Evolutionary conservation across 2,329 filamentous ascomycete species (phyloP), one percentile per base, ranked within the genome.

Genomic region (Fusarium chlamydosporum): DNA sequence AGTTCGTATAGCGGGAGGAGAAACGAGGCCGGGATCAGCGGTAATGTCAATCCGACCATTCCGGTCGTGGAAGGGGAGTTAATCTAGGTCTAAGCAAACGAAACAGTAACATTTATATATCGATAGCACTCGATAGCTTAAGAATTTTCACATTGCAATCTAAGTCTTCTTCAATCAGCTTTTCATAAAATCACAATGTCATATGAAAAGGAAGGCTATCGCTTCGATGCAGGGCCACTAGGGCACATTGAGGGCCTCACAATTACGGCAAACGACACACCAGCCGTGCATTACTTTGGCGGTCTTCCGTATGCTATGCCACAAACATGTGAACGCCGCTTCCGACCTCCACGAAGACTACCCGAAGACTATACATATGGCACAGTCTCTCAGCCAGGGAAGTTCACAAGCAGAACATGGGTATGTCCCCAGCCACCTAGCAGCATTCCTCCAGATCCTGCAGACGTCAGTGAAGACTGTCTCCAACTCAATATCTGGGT

Each of bases 401-500:
- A 20, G 6, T 53, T 41, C 9, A 42, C 29, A 13, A 20, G 15
- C 2, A 29, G 37, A 6, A 33, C 37, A 15, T 15, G 15, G 2
- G 4, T 55, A 1, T 58, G 55, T 10, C 54, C 54, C 0, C 54
- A 54, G 2, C 35, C 47, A 20, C 12, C 27, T 5, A 54, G 47
- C 1, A 53, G 35, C 12, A 54, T 29, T 3, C 38, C 35, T 1
- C 35, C 47, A 0, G 5, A 35, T 29, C n/a, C 37, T 4, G 16
- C 37, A 18, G 15, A 12, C 4, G 3, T 11, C 2, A n/a, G 15
- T 9, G 55, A 58, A 16, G 55, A 55, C 35, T 58, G 48, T 7
- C 26, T 58, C 1, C 38, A 41, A 11, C n/a, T 58, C 2, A 58
- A 43, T 26, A 55, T 58, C 6, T 58, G 48, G 48, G n/a, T 54